These are phyloP conservation scores for Populus tremula DNA, from an alignment of 345 rosid genomes.

Conservation along the genomic window DNA sequence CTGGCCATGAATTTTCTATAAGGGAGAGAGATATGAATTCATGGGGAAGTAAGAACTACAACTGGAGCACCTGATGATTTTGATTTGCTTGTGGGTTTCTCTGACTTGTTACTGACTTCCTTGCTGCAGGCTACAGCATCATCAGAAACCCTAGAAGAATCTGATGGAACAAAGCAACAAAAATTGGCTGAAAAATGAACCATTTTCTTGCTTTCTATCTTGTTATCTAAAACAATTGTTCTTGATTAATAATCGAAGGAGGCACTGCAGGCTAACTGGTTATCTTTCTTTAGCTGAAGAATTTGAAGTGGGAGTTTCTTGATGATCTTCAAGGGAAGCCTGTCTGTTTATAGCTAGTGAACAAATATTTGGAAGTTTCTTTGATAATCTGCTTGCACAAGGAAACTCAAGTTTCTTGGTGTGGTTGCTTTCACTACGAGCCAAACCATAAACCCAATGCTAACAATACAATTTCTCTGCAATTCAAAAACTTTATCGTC, in stretches of 20 bases:
- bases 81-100: not conserved
- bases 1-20: constrained; percentile 5
- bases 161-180: not conserved
- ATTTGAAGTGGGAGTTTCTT: no score
- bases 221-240: not conserved
- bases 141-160: not conserved
- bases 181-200: not conserved
- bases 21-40: constrained; percentile 25
- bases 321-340: not conserved
- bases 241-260: not conserved
- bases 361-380: not conserved
- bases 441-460: not conserved
- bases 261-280: not conserved
- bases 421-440: not conserved
- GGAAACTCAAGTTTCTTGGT: not conserved
- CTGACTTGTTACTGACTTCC: not conserved
- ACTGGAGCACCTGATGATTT: constrained; percentile 8
- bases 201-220: not conserved
- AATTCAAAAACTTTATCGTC: no score
- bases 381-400: not conserved
- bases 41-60: constrained; percentile 22
- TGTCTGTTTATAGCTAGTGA: not conserved
- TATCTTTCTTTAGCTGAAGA: not conserved
- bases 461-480: no score
- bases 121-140: not conserved